Evolutionary conservation across 805 yeast genomes (phyloP), one percentile per base, ranked within the genome.

Genomic region (Kazachstania kunashirensis): DNA sequence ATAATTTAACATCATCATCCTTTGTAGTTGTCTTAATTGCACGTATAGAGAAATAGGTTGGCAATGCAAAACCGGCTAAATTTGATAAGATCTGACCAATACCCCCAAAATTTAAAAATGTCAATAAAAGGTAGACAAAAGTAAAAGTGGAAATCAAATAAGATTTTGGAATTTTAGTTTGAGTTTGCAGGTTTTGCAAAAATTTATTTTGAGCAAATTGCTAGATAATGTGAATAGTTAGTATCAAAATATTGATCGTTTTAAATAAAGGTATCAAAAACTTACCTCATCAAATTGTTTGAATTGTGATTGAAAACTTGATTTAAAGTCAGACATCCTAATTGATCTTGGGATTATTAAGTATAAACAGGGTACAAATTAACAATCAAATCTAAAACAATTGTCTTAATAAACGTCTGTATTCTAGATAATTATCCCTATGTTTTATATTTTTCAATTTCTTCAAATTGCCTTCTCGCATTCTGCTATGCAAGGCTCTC

Each of bases 61-160:
- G 98, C 43, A 86, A 59, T 28, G 75, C 84, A 49, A 92, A 84
- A 1, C 96, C 95, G 13, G 94, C 94, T 51, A 89, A 65, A 68
- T 92, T 92, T 46, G 96, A 82, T 48, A 92, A 71, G 53, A 92
- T 75, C 67, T 88, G 94, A 43, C 98, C 98, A 52, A 92, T 68
- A 20, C 96, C 97, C 44, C 95, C 97, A 49, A 88, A 67, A 65
- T 92, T 94, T 53, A 88, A 66, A 64, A 89, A 85, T 41, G 88
- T 77, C 51, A 89, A 59, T 29, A 88, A 63, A 46, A 88, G 68
- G 66, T 92, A 92, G 33, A 75, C 53, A 5, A 61, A 77, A 24
- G 66, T 78, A 19, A 71, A 68, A 18, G 78, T 89, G 38, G 81
- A 61, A 15, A 79, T 81, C 27, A 84, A 81, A 56, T 89, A 92